These are phyloP conservation scores for Plicaturopsis crispa DNA, from an alignment of 768 basidiomycete genomes.

Conservation along the genomic window DNA sequence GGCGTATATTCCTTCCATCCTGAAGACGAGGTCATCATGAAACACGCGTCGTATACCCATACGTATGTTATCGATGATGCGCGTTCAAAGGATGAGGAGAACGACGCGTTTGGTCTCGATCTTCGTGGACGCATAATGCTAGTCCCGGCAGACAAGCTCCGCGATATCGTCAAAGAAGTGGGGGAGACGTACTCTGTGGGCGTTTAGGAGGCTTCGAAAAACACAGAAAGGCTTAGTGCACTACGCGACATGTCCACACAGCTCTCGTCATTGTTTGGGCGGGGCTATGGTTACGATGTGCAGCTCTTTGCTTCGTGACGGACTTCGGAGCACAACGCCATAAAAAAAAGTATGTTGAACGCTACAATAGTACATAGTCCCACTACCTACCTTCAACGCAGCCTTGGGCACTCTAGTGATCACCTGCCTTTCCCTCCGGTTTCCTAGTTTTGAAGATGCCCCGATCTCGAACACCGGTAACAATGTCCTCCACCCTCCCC, in stretches of 20 bases:
- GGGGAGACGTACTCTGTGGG: slow-evolving; percentile 23
- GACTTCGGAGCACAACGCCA: no score
- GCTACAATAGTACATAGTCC: no score
- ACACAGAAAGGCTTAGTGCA: no score
- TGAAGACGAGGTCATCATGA: slow-evolving; percentile 70
- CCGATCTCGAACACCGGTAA: slow-evolving; percentile 47
- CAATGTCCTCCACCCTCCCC: slow-evolving; percentile 42
- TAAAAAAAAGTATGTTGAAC: no score
- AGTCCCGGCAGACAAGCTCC: slow-evolving; percentile 36
- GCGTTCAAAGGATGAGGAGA: slow-evolving; percentile 24
- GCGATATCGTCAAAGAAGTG: slow-evolving; percentile 31
- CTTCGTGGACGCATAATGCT: slow-evolving; percentile 61
- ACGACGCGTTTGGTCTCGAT: slow-evolving; percentile 68
- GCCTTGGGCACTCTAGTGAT: slow-evolving; percentile 23
- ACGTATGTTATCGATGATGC: slow-evolving; percentile 31
- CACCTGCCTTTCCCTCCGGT: slow-evolving; percentile 61
- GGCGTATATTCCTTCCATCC: slow-evolving; percentile 75
- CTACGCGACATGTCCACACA: no score
- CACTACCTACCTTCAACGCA: no score
- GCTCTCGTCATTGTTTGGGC: no score
- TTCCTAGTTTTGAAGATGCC: slow-evolving; percentile 67
- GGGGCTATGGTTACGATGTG: no score
- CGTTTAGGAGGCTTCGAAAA: no score
- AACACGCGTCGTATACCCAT: slow-evolving; percentile 43
- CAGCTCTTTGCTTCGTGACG: no score